phyloP scores from a whole-genome alignment of 352 stramenopile species.

The Halophytophthora batemanensis region DNA sequence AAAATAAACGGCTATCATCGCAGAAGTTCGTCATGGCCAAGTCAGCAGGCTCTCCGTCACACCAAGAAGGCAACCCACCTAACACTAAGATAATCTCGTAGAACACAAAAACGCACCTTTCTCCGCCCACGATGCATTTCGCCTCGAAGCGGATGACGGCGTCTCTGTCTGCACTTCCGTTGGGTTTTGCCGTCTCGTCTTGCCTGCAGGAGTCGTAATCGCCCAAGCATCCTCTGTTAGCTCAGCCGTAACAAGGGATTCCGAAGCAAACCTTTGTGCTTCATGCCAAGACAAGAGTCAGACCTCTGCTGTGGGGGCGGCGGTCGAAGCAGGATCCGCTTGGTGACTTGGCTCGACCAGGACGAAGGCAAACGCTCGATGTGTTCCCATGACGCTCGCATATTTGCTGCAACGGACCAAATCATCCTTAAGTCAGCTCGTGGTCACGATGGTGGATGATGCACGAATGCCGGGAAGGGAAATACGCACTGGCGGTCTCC shows the following conservation, averaged over 20 bases:
- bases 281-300: neutral
- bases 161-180: neutral
- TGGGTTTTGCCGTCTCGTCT: slow-evolving; percentile 4
- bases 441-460: neutral
- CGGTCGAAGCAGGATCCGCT: slow-evolving; percentile 51
- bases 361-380: slow-evolving; percentile 57
- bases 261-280: neutral
- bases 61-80: neutral
- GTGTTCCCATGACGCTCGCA: slow-evolving; percentile 38
- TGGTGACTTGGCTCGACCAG: slow-evolving; percentile 63
- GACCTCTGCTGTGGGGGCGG: neutral
- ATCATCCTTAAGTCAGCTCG: no score
- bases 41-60: no score
- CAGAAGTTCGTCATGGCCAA: slow-evolving; percentile 4
- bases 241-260: neutral
- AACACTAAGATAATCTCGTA: neutral
- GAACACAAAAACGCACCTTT: slow-evolving; percentile 30
- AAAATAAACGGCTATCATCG: slow-evolving; percentile 21
- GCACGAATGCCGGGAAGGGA: neutral
- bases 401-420: slow-evolving; percentile 11
- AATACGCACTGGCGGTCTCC: slow-evolving; percentile 28
- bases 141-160: slow-evolving; percentile 34
- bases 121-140: slow-evolving; percentile 38
- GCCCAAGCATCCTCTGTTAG: neutral
- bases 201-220: neutral